Evolutionary conservation across 2,329 filamentous ascomycete genomes (phyloP).

Genomic region (Colletotrichum cereale): DNA sequence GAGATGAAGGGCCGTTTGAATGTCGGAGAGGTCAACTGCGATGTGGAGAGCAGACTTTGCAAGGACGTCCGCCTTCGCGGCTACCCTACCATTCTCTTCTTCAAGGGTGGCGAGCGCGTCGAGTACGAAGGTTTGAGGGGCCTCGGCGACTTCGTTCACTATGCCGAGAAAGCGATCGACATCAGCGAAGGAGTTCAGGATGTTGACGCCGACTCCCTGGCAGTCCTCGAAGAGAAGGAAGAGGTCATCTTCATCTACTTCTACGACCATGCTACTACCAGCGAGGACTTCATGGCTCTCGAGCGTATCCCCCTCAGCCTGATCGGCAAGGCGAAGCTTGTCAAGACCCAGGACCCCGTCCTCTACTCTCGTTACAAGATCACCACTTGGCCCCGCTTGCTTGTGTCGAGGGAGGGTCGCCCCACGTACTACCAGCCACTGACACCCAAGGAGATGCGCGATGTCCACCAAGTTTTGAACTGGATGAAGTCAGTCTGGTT

Average conservation of each 20-base stretch:
- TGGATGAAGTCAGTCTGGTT: slow-evolving; percentile 99
- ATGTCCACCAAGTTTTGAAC: slow-evolving; percentile 79
- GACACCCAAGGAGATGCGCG: slow-evolving; percentile 91
- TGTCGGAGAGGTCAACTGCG: slow-evolving; percentile 96
- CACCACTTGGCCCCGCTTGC: slow-evolving; percentile 92
- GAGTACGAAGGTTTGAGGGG: slow-evolving; percentile 95
- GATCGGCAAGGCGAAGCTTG: slow-evolving; percentile 90
- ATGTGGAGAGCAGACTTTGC: slow-evolving; percentile 86
- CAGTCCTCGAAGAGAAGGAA: slow-evolving; percentile 88
- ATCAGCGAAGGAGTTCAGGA: slow-evolving; percentile 82
- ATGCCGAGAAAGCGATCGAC: slow-evolving; percentile 87
- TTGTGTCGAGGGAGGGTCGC: slow-evolving; percentile 90
- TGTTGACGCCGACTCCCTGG: slow-evolving; percentile 81
- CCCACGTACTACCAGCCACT: slow-evolving; percentile 91
- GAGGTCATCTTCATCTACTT: slow-evolving; percentile 98
- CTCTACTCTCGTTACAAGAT: slow-evolving; percentile 91
- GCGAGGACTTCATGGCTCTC: slow-evolving; percentile 90
- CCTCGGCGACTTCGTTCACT: slow-evolving; percentile 88
- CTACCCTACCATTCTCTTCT: slow-evolving; percentile 93
- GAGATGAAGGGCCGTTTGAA: slow-evolving; percentile 93
- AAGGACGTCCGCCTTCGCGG: slow-evolving; percentile 85
- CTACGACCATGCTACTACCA: slow-evolving; percentile 94
- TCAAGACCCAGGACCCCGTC: slow-evolving; percentile 86
- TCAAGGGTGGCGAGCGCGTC: slow-evolving; percentile 89
- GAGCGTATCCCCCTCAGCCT: slow-evolving; percentile 88